Evolutionary conservation across 768 basidiomycete species (phyloP), one percentile per base, ranked within the genome.

Genomic region (Leccinum disarticulatum): DNA sequence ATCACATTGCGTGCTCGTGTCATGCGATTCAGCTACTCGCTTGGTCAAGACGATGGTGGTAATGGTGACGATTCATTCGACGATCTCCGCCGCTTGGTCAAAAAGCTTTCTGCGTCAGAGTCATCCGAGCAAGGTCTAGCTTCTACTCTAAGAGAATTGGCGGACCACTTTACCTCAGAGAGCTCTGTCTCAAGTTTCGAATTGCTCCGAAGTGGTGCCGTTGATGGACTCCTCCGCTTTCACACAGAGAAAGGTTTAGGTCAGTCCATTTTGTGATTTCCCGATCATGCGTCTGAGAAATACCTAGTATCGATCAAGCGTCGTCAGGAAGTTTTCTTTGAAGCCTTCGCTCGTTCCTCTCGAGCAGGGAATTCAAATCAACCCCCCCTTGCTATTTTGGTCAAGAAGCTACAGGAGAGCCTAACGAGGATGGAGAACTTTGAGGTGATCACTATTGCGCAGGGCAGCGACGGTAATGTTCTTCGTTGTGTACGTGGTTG

Each of bases 351-450:
- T 33, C 81, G 83, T 46, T 78, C 80, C 62, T 71, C 77, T 28
- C 84, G 80, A 64, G 74, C 71, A 8, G 59, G 81, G 55, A 76
- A 60, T 38, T 70, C 73, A 54, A 76, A 68, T 25, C 87, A 83
- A 71, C 86, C 81, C 8, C 85, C 84, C 0, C 86, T 97, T 46
- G 74, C 86, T 2, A 81, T 88, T 10, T 83, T 99, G 35, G 93
- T 98, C 55, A 98, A 96, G 81, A 95, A 96, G 64, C 74, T 99
- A 35, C 97, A 98, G 73, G 97, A 99, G 75, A 92, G 90, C 70
- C 75, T 99, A 25, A 97, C 97, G 11, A 80, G 94, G 64, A 90
- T 98, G 86, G 97, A 99, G 70, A 87, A 87, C 14, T 98, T 97
- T 63, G 95, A 98, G 43, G 97, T 99, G 8, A 85, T 91, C 49